Percentiles rank a stretch among this genome's conserved stretches.
Conservation (phyloP, 192 early-diverging fungal species). For the Mortierella claussenii region DNA sequence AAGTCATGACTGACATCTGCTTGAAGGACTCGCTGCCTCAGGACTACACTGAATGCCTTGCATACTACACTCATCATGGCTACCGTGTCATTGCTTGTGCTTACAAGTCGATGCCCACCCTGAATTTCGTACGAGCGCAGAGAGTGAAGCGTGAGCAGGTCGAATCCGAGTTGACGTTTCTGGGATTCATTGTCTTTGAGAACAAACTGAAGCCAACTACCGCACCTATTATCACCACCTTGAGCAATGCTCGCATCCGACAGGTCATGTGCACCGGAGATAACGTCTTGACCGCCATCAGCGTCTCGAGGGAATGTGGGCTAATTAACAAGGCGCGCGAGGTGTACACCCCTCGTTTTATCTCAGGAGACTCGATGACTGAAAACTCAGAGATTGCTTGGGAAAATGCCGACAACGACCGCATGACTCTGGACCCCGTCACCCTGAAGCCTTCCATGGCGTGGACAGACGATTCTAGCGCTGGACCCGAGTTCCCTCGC, state of each 20-base stretch:
- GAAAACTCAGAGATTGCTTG: conserved; percentile 72
- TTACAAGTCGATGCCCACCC: conserved; percentile 73
- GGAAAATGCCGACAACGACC: conserved; percentile 70
- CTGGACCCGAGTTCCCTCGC: conserved; percentile 44
- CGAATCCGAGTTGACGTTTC: conserved; percentile 85
- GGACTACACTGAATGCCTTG: conserved; percentile 84
- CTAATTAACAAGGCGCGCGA: conserved; percentile 79
- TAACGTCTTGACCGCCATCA: conserved; percentile 95
- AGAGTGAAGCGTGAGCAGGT: conserved; percentile 85
- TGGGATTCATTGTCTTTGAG: conserved; percentile 98
- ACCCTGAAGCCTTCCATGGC: conserved; percentile 48
- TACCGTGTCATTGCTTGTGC: conserved; percentile 98
- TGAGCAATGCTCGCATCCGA: conserved; percentile 86
- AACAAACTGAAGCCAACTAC: conserved; percentile 97
- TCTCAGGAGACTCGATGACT: conserved; percentile 58
- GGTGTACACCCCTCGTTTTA: conserved; percentile 85
- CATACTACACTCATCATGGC: conserved; percentile 93
- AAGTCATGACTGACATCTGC: conserved; percentile 93
- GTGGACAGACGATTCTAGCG: conserved; percentile 21
- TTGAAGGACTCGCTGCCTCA: conserved; percentile 81
- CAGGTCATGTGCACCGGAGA: conserved; percentile 99
- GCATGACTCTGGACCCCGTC: conserved; percentile 52
- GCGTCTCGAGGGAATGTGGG: conserved; percentile 93
- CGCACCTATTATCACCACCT: conserved; percentile 75
- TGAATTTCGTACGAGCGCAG: conserved; percentile 81